These are phyloP conservation scores for Metschnikowia continentalis DNA, from an alignment of 805 yeast genomes.

Conservation along the genomic window DNA sequence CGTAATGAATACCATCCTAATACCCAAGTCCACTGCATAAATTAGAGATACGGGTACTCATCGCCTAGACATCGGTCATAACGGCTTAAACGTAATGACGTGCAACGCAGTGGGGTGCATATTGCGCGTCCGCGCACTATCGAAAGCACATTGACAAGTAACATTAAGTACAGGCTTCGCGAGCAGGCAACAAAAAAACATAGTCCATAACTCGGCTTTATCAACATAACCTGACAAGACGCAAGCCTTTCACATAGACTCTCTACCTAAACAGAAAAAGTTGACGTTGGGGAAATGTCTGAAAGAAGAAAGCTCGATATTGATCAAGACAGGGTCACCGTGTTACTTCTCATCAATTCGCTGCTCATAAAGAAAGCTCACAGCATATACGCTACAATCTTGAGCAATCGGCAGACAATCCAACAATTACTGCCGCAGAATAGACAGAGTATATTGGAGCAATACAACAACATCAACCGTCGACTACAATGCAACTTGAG, in stretches of 20 bases:
- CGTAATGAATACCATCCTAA: not conserved
- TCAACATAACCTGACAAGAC: constrained; percentile 1
- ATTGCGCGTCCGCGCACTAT: constrained; percentile 1
- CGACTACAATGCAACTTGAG: constrained; percentile 41
- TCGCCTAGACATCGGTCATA: not conserved
- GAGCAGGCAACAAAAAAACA: constrained; percentile 5
- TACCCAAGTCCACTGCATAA: not conserved
- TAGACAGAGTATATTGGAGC: constrained; percentile 30
- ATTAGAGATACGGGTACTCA: not conserved
- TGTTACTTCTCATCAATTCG: constrained; percentile 39
- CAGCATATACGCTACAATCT: constrained; percentile 30
- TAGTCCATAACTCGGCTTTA: constrained; percentile 1
- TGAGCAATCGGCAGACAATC: constrained; percentile 33
- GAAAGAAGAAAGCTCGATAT: constrained; percentile 19
- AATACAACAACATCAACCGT: constrained; percentile 38
- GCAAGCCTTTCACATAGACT: not conserved
- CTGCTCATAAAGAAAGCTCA: constrained; percentile 41
- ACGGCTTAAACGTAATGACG: not conserved
- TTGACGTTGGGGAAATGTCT: constrained; percentile 7
- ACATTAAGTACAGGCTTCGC: constrained; percentile 4
- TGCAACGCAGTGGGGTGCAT: constrained; percentile 3
- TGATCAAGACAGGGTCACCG: constrained; percentile 41
- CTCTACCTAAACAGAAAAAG: not conserved
- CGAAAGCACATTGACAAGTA: not conserved
- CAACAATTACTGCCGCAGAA: constrained; percentile 31